Percentiles rank a stretch among this genome's conserved stretches.
Conservation (phyloP, 768 basidiomycete species). For the Calocybe gangraenosa region DNA sequence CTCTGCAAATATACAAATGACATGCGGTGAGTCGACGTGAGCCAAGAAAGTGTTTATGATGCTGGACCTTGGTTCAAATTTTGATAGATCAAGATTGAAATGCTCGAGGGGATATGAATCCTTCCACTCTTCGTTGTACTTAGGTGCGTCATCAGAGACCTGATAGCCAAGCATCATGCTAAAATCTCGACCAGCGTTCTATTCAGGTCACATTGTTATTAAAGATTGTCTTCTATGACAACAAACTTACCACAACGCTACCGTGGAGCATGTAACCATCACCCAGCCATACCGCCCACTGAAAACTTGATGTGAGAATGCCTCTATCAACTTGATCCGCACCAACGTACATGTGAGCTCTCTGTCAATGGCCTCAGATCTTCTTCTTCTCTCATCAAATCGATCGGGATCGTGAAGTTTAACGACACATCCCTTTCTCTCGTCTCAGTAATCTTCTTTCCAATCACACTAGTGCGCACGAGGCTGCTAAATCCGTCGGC, state of each 20-base stretch:
- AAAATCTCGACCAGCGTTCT: slow-evolving; percentile 25
- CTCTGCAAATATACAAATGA: slow-evolving; percentile 17
- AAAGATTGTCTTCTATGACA: neutral
- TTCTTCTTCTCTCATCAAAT: slow-evolving; percentile 26
- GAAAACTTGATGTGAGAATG: neutral
- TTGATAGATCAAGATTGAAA: slow-evolving; percentile 28
- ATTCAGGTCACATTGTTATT: slow-evolving; percentile 4
- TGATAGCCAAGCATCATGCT: slow-evolving; percentile 22
- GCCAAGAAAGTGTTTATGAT: neutral
- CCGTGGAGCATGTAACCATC: slow-evolving; percentile 24
- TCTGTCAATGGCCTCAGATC: slow-evolving; percentile 25
- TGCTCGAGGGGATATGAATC: slow-evolving; percentile 26
- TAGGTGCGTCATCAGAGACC: slow-evolving; percentile 16
- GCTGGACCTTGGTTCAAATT: slow-evolving; percentile 32
- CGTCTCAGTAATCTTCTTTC: slow-evolving; percentile 20
- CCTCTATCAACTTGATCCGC: neutral
- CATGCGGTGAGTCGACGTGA: too few relatives aligned
- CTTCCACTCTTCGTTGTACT: slow-evolving; percentile 28
- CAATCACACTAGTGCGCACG: slow-evolving; percentile 29
- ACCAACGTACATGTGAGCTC: slow-evolving; percentile 25
- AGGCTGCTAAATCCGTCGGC: slow-evolving; percentile 53
- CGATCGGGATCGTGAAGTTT: slow-evolving; percentile 28
- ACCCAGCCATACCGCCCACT: slow-evolving; percentile 35
- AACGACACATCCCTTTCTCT: slow-evolving; percentile 24
- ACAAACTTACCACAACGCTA: slow-evolving; percentile 22